phyloP scores from a whole-genome alignment of 352 stramenopile genomes.

The Globisporangium echinulatum region DNA sequence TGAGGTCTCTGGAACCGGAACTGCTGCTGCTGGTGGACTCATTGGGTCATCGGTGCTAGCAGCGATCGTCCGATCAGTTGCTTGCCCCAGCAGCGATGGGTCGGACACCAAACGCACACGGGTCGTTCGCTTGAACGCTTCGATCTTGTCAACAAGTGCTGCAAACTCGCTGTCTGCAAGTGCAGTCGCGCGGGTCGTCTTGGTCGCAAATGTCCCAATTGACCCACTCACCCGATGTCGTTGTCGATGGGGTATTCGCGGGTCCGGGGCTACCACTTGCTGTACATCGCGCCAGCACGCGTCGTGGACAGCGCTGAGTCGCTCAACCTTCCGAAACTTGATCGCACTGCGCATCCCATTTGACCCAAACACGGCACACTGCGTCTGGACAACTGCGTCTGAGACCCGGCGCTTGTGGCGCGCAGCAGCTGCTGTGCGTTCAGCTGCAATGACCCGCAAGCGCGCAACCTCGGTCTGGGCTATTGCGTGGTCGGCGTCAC shows the following conservation, averaged over 20 bases:
- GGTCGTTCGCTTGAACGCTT: constrained; percentile 30
- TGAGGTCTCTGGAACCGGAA: background rate
- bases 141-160: constrained; percentile 23
- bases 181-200: background rate
- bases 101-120: constrained; percentile 1
- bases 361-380: constrained; percentile 47
- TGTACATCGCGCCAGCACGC: constrained; percentile 15
- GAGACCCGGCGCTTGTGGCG: constrained; percentile 57
- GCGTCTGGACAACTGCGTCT: constrained; percentile 46
- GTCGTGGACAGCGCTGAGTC: constrained; percentile 36
- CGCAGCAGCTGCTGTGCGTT: constrained; percentile 22
- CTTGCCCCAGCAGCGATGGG: too few species aligned
- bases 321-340: constrained; percentile 35
- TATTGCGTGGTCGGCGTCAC: constrained; percentile 26
- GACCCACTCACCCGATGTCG: too few species aligned
- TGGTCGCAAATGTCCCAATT: too few species aligned
- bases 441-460: constrained; percentile 35
- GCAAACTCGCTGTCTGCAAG: constrained; percentile 17
- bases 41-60: too few species aligned
- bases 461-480: constrained; percentile 24
- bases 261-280: constrained; percentile 6
- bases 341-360: constrained; percentile 19
- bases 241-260: constrained; percentile 7
- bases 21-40: background rate
- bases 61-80: too few species aligned